These are phyloP conservation scores for Dimocarpus longan DNA, from an alignment of 345 rosid species.

Conservation along the genomic window DNA sequence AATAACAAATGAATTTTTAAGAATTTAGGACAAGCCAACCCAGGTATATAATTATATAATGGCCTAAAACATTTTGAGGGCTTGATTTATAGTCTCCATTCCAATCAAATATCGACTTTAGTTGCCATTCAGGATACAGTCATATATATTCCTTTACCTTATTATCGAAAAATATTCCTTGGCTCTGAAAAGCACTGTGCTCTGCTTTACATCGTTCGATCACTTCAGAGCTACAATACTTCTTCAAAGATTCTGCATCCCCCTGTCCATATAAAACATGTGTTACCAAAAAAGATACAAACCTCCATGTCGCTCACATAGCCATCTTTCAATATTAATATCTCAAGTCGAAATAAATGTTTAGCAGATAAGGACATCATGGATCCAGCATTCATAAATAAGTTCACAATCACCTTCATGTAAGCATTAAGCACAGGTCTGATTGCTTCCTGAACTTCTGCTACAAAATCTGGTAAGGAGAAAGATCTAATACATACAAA, in stretches of 20 bases:
- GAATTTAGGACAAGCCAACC: background rate
- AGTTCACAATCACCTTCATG: slow-evolving; percentile 55
- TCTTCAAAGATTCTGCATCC: slow-evolving; percentile 69
- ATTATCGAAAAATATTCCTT: slow-evolving; percentile 77
- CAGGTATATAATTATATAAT: background rate
- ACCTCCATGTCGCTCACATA: background rate
- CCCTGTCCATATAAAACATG: slow-evolving; percentile 47
- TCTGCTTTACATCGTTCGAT: slow-evolving; percentile 79
- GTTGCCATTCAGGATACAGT: too few relatives aligned
- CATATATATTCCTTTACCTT: slow-evolving; percentile 48
- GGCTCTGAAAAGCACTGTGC: slow-evolving; percentile 60
- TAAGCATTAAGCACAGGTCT: slow-evolving; percentile 84
- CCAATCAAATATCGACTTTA: background rate
- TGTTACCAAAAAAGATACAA: background rate
- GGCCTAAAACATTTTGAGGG: background rate
- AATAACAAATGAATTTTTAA: background rate
- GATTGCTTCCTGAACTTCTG: slow-evolving; percentile 87
- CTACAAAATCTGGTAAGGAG: slow-evolving; percentile 83
- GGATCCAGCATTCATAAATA: background rate
- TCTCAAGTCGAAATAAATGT: background rate
- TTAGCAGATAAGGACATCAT: background rate
- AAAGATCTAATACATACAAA: slow-evolving; percentile 60
- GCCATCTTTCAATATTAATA: background rate
- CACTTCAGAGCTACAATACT: slow-evolving; percentile 82
- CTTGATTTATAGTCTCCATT: background rate